A percentile compares a stretch with the other conserved stretches of the same genome.
phyloP scores from a whole-genome alignment of 345 rosid species.

The Abelmoschus esculentus region DNA sequence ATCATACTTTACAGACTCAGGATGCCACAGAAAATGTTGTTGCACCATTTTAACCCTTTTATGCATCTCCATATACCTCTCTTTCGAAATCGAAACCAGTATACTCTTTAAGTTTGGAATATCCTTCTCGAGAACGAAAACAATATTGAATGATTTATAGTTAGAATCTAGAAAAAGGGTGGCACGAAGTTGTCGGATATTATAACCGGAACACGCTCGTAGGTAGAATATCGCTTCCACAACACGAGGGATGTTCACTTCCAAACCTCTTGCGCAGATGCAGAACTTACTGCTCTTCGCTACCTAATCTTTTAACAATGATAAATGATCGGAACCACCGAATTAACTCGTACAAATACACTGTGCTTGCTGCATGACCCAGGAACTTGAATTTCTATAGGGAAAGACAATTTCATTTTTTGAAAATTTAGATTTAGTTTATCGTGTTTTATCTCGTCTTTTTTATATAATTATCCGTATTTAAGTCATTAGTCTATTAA shows the following conservation, averaged over 20 bases:
- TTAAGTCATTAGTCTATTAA: no score
- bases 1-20: slow-evolving; percentile 60
- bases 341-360: neutral
- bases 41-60: slow-evolving; percentile 80
- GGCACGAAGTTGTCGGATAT: slow-evolving; percentile 87
- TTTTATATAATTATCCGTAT: no score
- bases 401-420: neutral
- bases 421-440: no score
- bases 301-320: neutral
- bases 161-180: slow-evolving; percentile 66
- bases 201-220: slow-evolving; percentile 84
- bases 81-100: slow-evolving; percentile 50
- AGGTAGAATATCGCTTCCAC: slow-evolving; percentile 77
- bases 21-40: slow-evolving; percentile 88
- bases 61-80: slow-evolving; percentile 54
- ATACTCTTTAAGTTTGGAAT: slow-evolving; percentile 68
- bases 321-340: slow-evolving; percentile 1
- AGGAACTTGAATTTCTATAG: neutral
- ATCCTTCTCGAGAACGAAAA: slow-evolving; percentile 66
- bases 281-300: slow-evolving; percentile 82
- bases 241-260: slow-evolving; percentile 84
- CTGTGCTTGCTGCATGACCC: neutral
- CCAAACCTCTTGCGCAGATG: slow-evolving; percentile 81
- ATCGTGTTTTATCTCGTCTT: no score
- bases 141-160: slow-evolving; percentile 81